These are phyloP conservation scores for Saksenaea vasiformis DNA, from an alignment of 371 early-diverging fungal genomes.

Conservation along the genomic window DNA sequence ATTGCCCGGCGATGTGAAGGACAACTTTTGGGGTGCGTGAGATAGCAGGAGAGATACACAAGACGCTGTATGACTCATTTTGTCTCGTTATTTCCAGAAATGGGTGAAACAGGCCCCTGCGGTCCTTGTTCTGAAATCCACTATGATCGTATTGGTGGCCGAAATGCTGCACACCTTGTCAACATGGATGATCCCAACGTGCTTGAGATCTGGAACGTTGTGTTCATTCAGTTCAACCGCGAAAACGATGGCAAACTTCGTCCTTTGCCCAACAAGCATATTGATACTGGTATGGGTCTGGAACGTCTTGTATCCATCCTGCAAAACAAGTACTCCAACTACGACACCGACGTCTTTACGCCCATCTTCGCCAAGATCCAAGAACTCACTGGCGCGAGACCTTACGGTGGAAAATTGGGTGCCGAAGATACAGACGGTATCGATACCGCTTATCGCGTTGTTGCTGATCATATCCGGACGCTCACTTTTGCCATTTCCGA, in stretches of 20 bases:
- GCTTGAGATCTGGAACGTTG: constrained; percentile 99
- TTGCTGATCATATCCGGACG: constrained; percentile 99
- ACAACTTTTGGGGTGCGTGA: constrained; percentile 98
- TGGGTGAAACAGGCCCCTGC: constrained; percentile 99
- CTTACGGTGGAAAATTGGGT: constrained; percentile 88
- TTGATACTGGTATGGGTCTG: constrained; percentile 99
- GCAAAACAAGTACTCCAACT: constrained; percentile 97
- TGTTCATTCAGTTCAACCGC: constrained; percentile 99
- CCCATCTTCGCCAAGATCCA: constrained; percentile 88
- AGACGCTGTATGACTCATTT: background rate
- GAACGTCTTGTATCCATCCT: constrained; percentile 98
- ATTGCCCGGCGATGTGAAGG: constrained; percentile 91
- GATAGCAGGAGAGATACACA: background rate
- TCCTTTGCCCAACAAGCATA: constrained; percentile 94
- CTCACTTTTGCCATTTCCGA: constrained; percentile 98
- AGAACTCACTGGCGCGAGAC: constrained; percentile 82
- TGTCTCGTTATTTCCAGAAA: constrained; percentile 64
- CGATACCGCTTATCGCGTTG: constrained; percentile 98
- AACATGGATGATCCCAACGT: constrained; percentile 99
- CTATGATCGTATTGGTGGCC: constrained; percentile 97
- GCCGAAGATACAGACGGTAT: constrained; percentile 91
- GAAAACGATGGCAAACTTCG: constrained; percentile 91
- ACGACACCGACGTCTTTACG: constrained; percentile 95
- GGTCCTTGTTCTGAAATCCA: constrained; percentile 99
- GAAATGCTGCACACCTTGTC: constrained; percentile 94